Evolutionary conservation across 805 yeast species (phyloP).

Genomic region (Yarrowia divulgata): DNA sequence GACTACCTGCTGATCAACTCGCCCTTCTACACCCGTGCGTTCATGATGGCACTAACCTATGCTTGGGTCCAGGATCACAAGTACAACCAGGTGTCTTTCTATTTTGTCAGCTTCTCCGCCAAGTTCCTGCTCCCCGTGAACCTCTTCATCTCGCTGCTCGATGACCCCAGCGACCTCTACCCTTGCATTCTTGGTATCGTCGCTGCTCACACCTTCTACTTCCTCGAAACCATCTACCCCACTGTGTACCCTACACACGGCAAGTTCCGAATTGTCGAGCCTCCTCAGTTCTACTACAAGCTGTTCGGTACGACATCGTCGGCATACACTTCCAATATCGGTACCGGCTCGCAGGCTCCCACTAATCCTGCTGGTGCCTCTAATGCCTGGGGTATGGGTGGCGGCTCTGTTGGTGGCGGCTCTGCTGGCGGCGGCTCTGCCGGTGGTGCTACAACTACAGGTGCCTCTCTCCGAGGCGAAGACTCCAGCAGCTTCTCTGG

Average conservation of each 20-base stretch:
- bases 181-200: constrained; percentile 49
- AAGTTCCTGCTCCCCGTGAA: constrained; percentile 48
- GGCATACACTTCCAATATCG: constrained; percentile 37
- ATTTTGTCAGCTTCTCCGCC: constrained; percentile 49
- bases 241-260: constrained; percentile 25
- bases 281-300: constrained; percentile 18
- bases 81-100: constrained; percentile 45
- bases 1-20: constrained; percentile 22
- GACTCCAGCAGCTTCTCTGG: constrained; percentile 42
- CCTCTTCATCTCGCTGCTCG: constrained; percentile 47
- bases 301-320: constrained; percentile 15
- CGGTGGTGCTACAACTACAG: constrained; percentile 12
- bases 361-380: constrained; percentile 8
- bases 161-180: constrained; percentile 47
- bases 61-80: constrained; percentile 53
- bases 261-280: constrained; percentile 38
- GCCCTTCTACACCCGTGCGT: constrained; percentile 40
- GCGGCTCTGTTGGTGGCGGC: not conserved
- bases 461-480: not conserved
- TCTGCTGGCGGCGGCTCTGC: not conserved
- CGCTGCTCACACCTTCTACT: constrained; percentile 45
- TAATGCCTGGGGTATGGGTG: constrained; percentile 17
- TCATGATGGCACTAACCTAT: constrained; percentile 50
- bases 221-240: constrained; percentile 40
- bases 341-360: constrained; percentile 6